Conservation (phyloP, 1,284 basidiomycete species). For the Puccinia brachypodii region DNA sequence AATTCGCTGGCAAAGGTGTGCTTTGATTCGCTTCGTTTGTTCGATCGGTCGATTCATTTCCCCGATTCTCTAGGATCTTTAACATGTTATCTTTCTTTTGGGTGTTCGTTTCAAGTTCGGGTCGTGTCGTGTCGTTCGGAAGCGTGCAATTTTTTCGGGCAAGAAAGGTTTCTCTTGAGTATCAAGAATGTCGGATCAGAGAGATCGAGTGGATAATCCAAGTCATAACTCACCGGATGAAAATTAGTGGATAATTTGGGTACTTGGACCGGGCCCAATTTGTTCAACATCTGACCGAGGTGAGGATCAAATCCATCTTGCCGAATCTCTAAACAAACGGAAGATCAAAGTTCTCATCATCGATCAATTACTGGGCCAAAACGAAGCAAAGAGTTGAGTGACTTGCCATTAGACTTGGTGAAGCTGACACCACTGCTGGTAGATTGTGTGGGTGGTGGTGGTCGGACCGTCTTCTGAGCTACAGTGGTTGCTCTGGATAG, state of each 20-base stretch:
- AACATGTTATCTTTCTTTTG: slow-evolving; percentile 41
- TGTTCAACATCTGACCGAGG: slow-evolving; percentile 42
- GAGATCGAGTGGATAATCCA: too few species aligned
- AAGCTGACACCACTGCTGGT: slow-evolving; percentile 5
- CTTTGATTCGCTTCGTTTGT: background rate
- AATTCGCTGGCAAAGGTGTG: background rate
- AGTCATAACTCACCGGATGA: slow-evolving; percentile 33
- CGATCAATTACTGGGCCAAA: background rate
- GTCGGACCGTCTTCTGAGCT: background rate
- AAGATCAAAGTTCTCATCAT: background rate
- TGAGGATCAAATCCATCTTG: slow-evolving; percentile 46
- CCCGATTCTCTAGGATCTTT: slow-evolving; percentile 31
- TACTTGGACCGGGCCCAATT: slow-evolving; percentile 39
- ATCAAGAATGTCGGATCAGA: too few species aligned
- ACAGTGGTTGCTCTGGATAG: slow-evolving; percentile 6
- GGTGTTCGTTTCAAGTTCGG: background rate
- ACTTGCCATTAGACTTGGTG: slow-evolving; percentile 16
- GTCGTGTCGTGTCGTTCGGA: background rate
- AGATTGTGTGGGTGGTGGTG: background rate
- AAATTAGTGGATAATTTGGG: slow-evolving; percentile 37
- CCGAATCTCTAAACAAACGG: slow-evolving; percentile 9
- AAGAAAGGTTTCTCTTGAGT: background rate
- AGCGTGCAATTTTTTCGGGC: background rate
- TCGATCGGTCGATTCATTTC: background rate
- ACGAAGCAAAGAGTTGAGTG: background rate